Conservation (phyloP, 306 rosid genomes). For the Gastrolobium bilobum region DNA sequence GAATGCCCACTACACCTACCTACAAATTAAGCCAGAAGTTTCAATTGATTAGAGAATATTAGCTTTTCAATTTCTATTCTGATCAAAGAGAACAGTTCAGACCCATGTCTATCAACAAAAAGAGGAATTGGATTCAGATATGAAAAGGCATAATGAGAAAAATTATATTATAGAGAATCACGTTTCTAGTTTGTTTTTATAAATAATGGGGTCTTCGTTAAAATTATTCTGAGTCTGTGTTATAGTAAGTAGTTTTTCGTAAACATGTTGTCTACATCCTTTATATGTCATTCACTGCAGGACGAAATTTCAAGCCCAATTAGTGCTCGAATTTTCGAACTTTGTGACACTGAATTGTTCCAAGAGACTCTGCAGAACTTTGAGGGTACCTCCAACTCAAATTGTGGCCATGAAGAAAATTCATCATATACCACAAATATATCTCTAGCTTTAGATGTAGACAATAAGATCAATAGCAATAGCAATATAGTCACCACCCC, state of each 20-base stretch:
- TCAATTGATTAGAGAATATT: conserved; percentile 55
- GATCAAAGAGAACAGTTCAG: conserved; percentile 59
- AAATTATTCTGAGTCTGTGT: conserved; percentile 33
- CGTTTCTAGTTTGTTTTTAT: conserved; percentile 61
- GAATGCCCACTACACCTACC: conserved; percentile 48
- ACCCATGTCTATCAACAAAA: conserved; percentile 56
- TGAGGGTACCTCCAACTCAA: conserved; percentile 85
- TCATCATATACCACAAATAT: conserved; percentile 66
- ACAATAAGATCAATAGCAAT: conserved; percentile 57
- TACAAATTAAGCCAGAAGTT: conserved; percentile 36
- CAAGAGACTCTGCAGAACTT: conserved; percentile 78
- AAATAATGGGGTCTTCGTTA: conserved; percentile 42
- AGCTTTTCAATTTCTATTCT: conserved; percentile 52
- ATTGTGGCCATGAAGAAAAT: conserved; percentile 78
- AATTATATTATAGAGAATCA: conserved; percentile 59
- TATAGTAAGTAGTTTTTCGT: background rate
- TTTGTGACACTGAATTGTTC: conserved; percentile 77
- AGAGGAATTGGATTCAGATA: conserved; percentile 58
- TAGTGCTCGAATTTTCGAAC: conserved; percentile 72
- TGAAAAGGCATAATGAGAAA: conserved; percentile 46
- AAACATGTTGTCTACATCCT: conserved; percentile 52
- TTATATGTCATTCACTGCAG: conserved; percentile 66
- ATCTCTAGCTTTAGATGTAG: conserved; percentile 60
- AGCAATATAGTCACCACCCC: conserved; percentile 51
- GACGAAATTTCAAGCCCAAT: conserved; percentile 90